Evolutionary conservation across 768 basidiomycete genomes (phyloP), one percentile per base, ranked within the genome.

Genomic region (Lactarius tabidus): DNA sequence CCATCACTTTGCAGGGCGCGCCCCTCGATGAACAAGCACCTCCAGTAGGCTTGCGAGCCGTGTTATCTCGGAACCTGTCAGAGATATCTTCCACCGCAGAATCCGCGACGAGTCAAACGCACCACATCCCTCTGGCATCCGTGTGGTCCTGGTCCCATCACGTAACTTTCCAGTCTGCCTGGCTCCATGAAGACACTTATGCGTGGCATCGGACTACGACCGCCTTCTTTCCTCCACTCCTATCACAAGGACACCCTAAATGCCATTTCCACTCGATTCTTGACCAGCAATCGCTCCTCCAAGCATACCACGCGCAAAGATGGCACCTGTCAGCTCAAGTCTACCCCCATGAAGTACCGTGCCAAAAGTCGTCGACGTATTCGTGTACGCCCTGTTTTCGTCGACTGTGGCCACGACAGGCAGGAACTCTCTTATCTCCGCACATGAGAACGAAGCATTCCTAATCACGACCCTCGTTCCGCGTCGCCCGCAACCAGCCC

Each of bases 161-260:
- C 33, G 28, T 31, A 41, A 33, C 48, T 36, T 23, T n/a, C 33
- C 57, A 29, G 36, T 58, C 57, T 64, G 48, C 9, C n/a, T 35
- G 48, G 14, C 56, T 28, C 31, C 48, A 33, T 20, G 23, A 15
- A 28, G 58, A 12, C 54, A 28, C 12, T 18, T 26, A 41, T 55
- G 4, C 26, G 48, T 12, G 8, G 52, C 28, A 41, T 57, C 36
- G 35, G 23, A 53, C n/a, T 54, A 53, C 36, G 28, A 43, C 56
- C 45, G 41, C 23, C 9, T 53, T 26, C 64, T 57, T 43, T 23
- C 29, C 48, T 31, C 28, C 29, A 29, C 54, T 56, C 45, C 33
- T 17, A 29, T 57, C 60, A 20, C 31, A 48, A 62, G 60, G 60
- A 23, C 41, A 65, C 65, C 60, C 60, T 61, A 36, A 52, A 66